phyloP scores from a whole-genome alignment of 768 basidiomycete genomes.

The Tulasnella sp. region DNA sequence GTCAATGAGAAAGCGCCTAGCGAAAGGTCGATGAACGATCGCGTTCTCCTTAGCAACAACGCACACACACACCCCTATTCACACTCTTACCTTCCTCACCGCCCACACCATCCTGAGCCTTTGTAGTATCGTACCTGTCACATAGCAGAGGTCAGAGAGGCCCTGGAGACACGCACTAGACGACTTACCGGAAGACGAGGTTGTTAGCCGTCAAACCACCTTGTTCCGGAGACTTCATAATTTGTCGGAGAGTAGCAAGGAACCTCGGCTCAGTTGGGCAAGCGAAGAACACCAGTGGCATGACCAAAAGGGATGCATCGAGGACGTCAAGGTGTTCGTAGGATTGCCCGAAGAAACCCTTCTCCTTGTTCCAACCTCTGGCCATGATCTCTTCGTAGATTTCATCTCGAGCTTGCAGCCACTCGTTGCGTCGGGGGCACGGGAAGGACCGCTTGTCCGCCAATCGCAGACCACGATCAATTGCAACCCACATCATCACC shows the following conservation, averaged over 20 bases:
- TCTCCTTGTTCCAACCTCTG: constrained; percentile 71
- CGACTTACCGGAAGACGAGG: constrained; percentile 26
- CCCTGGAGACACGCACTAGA: constrained; percentile 41
- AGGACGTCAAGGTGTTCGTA: constrained; percentile 71
- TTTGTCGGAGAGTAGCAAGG: constrained; percentile 70
- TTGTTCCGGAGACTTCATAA: constrained; percentile 78
- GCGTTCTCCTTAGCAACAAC: not conserved
- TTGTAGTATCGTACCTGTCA: constrained; percentile 80
- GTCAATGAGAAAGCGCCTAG: constrained; percentile 67
- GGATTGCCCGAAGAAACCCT: constrained; percentile 66
- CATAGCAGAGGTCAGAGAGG: constrained; percentile 41
- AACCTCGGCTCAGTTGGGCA: constrained; percentile 69
- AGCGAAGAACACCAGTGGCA: constrained; percentile 90
- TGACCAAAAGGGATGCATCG: constrained; percentile 83
- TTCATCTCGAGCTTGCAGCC: constrained; percentile 68
- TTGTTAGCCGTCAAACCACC: constrained; percentile 86
- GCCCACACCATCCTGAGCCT: constrained; percentile 88
- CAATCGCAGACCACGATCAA: constrained; percentile 80
- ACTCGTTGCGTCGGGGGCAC: constrained; percentile 39
- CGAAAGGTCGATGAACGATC: not conserved
- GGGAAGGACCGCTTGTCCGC: constrained; percentile 94
- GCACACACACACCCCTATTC: not conserved
- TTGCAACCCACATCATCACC: constrained; percentile 95
- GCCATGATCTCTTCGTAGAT: constrained; percentile 92
- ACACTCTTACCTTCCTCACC: constrained; percentile 69